Percentiles rank a stretch among this genome's conserved stretches.
phyloP scores from a whole-genome alignment of 2,329 filamentous ascomycete species.

The Fusarium tricinctum region DNA sequence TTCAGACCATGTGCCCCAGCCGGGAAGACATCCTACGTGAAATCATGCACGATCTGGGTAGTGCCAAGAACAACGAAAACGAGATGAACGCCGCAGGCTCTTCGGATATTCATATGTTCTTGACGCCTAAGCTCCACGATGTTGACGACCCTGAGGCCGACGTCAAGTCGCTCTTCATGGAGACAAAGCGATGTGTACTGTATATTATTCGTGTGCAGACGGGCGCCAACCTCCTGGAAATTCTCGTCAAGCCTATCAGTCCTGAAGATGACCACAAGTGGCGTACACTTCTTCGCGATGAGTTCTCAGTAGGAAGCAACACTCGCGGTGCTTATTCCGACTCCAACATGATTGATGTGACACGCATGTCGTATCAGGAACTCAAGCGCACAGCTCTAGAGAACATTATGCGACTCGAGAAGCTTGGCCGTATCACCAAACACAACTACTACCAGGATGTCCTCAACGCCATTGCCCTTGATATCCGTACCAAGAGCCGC shows the following conservation, averaged over 20 bases:
- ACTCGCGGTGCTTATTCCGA: slow-evolving; percentile 91
- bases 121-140: slow-evolving; percentile 91
- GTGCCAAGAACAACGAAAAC: slow-evolving; percentile 94
- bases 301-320: slow-evolving; percentile 76
- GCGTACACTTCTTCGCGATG: slow-evolving; percentile 83
- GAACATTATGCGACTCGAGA: slow-evolving; percentile 91
- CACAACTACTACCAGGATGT: slow-evolving; percentile 97
- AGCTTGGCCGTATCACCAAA: slow-evolving; percentile 87
- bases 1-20: slow-evolving; percentile 80
- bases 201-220: slow-evolving; percentile 98
- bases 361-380: slow-evolving; percentile 88
- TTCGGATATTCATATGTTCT: slow-evolving; percentile 89
- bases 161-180: slow-evolving; percentile 94
- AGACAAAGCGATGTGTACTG: slow-evolving; percentile 95
- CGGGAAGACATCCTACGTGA: slow-evolving; percentile 92
- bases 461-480: slow-evolving; percentile 95
- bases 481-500: slow-evolving; percentile 97
- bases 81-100: slow-evolving; percentile 90
- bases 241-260: slow-evolving; percentile 89
- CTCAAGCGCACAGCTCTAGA: slow-evolving; percentile 94
- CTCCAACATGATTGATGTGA: slow-evolving; percentile 88
- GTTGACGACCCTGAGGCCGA: slow-evolving; percentile 93
- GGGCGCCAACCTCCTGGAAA: slow-evolving; percentile 91
- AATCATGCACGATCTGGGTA: slow-evolving; percentile 92
- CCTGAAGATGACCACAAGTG: slow-evolving; percentile 92